Percentiles rank a stretch among this genome's conserved stretches.
These are phyloP conservation scores for Chytridiales sp. DNA, from an alignment of 371 early-diverging fungal species.

Conservation along the genomic window DNA sequence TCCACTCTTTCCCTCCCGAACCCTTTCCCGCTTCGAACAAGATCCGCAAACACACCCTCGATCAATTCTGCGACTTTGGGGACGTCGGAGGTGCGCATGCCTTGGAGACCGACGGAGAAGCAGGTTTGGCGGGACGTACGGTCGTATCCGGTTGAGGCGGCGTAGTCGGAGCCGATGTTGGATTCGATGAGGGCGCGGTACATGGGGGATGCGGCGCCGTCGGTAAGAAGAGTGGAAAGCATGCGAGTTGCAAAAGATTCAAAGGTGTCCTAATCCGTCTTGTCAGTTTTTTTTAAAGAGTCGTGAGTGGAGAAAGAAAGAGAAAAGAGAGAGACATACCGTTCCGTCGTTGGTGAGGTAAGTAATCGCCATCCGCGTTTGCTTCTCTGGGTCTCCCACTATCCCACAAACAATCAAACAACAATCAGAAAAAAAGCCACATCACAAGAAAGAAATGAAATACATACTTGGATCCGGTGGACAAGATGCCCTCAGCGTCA, in stretches of 20 bases:
- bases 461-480: constrained; percentile 75
- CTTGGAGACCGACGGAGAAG: constrained; percentile 71
- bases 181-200: constrained; percentile 92
- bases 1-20: constrained; percentile 79
- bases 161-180: constrained; percentile 89
- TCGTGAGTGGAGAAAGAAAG: too few relatives aligned
- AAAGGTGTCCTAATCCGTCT: constrained; percentile 71
- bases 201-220: constrained; percentile 91
- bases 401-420: constrained; percentile 8
- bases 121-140: constrained; percentile 56
- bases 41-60: constrained; percentile 63
- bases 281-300: too few relatives aligned
- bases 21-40: constrained; percentile 68
- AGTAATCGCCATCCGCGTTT: constrained; percentile 51
- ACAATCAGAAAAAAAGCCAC: constrained; percentile 12
- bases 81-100: constrained; percentile 58
- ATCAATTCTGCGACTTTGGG: constrained; percentile 69
- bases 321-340: constrained; percentile 41
- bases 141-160: constrained; percentile 87
- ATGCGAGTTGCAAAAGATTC: constrained; percentile 81
- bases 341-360: constrained; percentile 76
- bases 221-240: constrained; percentile 75
- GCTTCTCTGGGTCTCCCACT: constrained; percentile 79
- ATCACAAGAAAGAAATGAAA: not conserved
- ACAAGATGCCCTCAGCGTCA: constrained; percentile 54